Base-by-base conservation (phyloP, 192 early-diverging fungal genomes). In the Rhizophagus prolifer region DNA sequence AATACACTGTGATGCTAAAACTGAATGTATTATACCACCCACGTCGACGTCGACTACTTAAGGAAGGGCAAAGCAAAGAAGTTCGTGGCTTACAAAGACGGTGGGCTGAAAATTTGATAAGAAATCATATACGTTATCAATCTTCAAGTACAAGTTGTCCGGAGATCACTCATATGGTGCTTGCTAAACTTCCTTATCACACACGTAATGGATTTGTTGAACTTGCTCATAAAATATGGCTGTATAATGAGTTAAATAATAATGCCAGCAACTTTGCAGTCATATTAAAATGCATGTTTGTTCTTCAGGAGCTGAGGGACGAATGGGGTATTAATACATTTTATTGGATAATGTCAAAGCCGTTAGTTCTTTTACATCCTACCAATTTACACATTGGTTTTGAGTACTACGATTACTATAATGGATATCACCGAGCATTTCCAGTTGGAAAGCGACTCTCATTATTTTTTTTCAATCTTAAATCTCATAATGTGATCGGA, bases 221-320 rank as follows among this genome's bases (percentile, higher is more conserved):
- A 3, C 19, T 28, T 9, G 64, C 34, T 36, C 8, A 66, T 66
- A 26, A 66, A 2, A 66, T 5, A 36, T 66, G 21, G 64, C 3
- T 54, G 6, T 1, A n/a, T n/a, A n/a, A 5, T 7, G 21, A 41
- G 6, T 25, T 78, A n/a, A n/a, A n/a, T 72, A 19, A 82, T 9
- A n/a, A 69, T 44, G 10, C 78, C n/a, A 38, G 64, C 70, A 62
- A 84, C 73, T 59, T 84, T 80, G 31, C 76, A 77, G 16, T 70
- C 54, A 38, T 78, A 47, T 25, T 80, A 72, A 80, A 82, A 82
- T 28, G 81, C 79, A 62, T 74, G 10, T 14, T 74, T 10, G n/a
- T 74, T 34, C 13, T 74, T 61, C 72, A 74, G 12, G 59, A 74
- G 59, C 7, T 74, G 38, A 4, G n/a, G 0, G 58, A 74, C 36